These are phyloP conservation scores for Colletotrichum tanaceti DNA, from an alignment of 2,329 filamentous ascomycete species.

Conservation along the genomic window DNA sequence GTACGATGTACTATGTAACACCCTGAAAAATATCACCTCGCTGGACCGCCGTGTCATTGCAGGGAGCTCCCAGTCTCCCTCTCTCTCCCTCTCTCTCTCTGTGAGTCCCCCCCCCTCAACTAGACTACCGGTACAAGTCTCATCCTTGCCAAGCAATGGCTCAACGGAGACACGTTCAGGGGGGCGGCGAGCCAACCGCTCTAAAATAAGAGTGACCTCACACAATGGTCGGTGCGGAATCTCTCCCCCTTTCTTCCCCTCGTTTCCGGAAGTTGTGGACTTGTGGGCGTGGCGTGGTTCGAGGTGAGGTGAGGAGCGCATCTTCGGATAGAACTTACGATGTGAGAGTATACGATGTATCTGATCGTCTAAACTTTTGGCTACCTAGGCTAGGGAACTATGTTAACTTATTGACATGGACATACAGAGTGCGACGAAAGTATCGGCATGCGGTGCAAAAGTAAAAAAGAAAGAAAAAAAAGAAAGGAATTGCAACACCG, in stretches of 20 bases:
- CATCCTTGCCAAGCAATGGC: slow-evolving; percentile 17
- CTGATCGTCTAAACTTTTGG: slow-evolving; percentile 10
- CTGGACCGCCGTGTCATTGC: not conserved
- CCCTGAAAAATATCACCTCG: too few relatives aligned
- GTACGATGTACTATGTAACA: too few relatives aligned
- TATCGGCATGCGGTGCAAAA: not conserved
- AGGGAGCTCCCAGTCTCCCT: not conserved
- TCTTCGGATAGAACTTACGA: too few relatives aligned
- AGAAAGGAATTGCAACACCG: too few relatives aligned
- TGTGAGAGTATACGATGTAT: too few relatives aligned
- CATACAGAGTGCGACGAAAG: not conserved
- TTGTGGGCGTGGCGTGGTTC: not conserved
- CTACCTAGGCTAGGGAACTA: not conserved
- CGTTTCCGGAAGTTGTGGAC: not conserved
- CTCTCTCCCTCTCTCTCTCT: too few relatives aligned
- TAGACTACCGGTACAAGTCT: too few relatives aligned
- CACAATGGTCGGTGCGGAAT: slow-evolving; percentile 13
- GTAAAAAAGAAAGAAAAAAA: too few relatives aligned
- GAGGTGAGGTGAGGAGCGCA: too few relatives aligned
- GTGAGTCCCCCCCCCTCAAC: too few relatives aligned
- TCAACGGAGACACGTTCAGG: slow-evolving; percentile 23
- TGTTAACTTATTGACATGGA: too few relatives aligned
- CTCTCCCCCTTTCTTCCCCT: slow-evolving; percentile 9
- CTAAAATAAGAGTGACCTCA: slow-evolving; percentile 32
- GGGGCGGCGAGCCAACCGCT: not conserved